Base-by-base conservation (phyloP, 108 stramenopile species). In the Cyclotella choctawhatcheeana region DNA sequence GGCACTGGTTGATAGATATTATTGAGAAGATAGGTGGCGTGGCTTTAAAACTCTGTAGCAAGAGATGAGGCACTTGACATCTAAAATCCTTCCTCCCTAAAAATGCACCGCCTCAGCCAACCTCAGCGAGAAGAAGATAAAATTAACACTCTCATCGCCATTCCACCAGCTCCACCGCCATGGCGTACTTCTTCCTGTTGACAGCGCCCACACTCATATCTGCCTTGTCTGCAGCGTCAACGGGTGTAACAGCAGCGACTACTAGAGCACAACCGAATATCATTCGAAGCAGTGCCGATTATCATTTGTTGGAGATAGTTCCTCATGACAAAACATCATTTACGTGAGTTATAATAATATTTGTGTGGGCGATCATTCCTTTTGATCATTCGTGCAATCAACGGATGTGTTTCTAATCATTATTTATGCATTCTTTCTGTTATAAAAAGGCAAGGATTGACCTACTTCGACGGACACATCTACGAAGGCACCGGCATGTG, bases 401-500 rank as follows among this genome's bases (percentile, higher is more conserved):
- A 50, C n/a, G 48, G 5, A 17, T 64, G 32, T 64, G 18, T 64
- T 61, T 25, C 2, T 43, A 5, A 51, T 5, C 17, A 51, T 14
- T 51, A n/a, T 21, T 51, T 21, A n/a, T 21, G 5, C 4, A 51
- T 17, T n/a, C 17, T 51, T n/a, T n/a, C 21, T 17, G 12, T 12
- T 12, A 26, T 22, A 7, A 33, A 27, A n/a, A 79, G 78, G 3
- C 91, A 92, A 60, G 91, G 91, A 16, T 64, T 92, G 14, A 73
- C 82, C 25, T 74, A 73, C 45, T 74, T 73, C 64, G 44, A 64
- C 22, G 66, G 72, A 20, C 47, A 59, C 33, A 58, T 80, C 20
- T 84, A 83, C 50, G 88, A 92, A 60, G 88, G 88, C 0, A 88
- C 88, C 0, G 91, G 91, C 10, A 52, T 83, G n/a, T 72, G 88